Base-by-base conservation (phyloP, 371 early-diverging fungal species). In the Circinella minor region DNA sequence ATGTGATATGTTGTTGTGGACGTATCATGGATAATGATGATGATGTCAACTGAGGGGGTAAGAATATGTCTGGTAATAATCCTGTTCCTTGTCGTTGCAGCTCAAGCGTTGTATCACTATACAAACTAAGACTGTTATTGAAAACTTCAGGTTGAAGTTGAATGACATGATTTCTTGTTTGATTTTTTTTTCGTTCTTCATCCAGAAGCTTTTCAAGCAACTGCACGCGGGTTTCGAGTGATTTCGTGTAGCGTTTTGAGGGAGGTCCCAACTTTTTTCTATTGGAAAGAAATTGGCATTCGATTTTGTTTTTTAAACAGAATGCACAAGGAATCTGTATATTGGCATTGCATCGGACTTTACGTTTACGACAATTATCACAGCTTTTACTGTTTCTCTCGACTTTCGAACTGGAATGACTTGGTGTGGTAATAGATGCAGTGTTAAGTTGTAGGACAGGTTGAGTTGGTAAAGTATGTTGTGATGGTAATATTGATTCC, bases 291-390 rank as follows among this genome's bases (percentile, higher is more conserved):
- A 27, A 57, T 14, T 27, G 34, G 27, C 57, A 57, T 2, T 57
- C 57, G 14, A 34, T 27, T 10, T 27, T 27, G 27, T 11, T 5
- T 34, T 34, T 57, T 14, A 7, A 1, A n/a, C 57, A 57, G 6
- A 6, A 5, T 7, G 5, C 27, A 27, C 57, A 57, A 10, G 57
- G 18, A 7, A 10, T 18, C 20, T 34, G 10, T 10, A 18, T 4
- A 27, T 27, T 34, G 5, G 57, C 11, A 57, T 57, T n/a, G 27
- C 57, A 57, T 34, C 36, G 20, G 1, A 57, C 36, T 57, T 57
- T 57, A 5, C 57, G 57, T n/a, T 57, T 57, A n/a, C 57, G 57
- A 57, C 57, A 57, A 18, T 18, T 34, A 27, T 57, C 57, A 57
- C 57, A 57, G n/a, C 57, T 57, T 14, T 43, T 43, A 43, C 3